Percentiles rank a stretch among this genome's conserved stretches.
Evolutionary conservation across 805 yeast genomes (phyloP).

Genomic region (Wickerhamomyces silvicola): DNA sequence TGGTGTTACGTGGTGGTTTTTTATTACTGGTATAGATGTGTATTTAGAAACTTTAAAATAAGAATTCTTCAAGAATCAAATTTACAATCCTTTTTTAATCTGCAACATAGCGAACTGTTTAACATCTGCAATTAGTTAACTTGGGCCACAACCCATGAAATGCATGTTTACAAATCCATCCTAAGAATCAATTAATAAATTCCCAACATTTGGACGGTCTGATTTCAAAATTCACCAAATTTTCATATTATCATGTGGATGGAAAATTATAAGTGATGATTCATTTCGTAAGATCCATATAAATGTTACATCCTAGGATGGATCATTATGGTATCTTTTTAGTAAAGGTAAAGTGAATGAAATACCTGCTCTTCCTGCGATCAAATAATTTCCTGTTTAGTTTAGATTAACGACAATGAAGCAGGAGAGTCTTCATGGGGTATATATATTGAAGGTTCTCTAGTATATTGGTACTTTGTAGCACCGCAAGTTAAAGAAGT

Average conservation of each 20-base stretch:
- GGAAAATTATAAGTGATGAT: slow-evolving; percentile 2
- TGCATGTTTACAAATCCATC: slow-evolving; percentile 5
- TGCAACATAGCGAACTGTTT: slow-evolving; percentile 15
- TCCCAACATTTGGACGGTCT: slow-evolving; percentile 16
- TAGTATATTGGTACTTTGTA: neutral
- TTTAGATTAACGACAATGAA: neutral
- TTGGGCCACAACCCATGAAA: slow-evolving; percentile 23
- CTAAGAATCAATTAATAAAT: slow-evolving; percentile 9
- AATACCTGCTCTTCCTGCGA: slow-evolving; percentile 18
- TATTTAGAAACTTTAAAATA: slow-evolving; percentile 17
- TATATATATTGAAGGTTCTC: neutral
- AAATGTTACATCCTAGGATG: slow-evolving; percentile 11
- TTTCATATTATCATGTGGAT: slow-evolving; percentile 3
- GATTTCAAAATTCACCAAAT: slow-evolving; percentile 14
- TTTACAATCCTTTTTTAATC: slow-evolving; percentile 7
- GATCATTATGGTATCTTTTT: slow-evolving; percentile 3
- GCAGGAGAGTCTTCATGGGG: neutral
- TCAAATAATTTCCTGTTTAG: slow-evolving; percentile 11
- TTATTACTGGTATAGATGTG: slow-evolving; percentile 18
- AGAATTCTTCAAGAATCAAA: slow-evolving; percentile 18
- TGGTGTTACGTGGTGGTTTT: slow-evolving; percentile 21
- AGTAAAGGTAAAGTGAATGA: slow-evolving; percentile 13
- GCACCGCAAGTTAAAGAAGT: neutral
- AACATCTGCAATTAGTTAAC: slow-evolving; percentile 11
- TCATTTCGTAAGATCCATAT: slow-evolving; percentile 18